Base-by-base conservation (phyloP, 2,329 filamentous ascomycete genomes). In the Trichocomaceae sp. region DNA sequence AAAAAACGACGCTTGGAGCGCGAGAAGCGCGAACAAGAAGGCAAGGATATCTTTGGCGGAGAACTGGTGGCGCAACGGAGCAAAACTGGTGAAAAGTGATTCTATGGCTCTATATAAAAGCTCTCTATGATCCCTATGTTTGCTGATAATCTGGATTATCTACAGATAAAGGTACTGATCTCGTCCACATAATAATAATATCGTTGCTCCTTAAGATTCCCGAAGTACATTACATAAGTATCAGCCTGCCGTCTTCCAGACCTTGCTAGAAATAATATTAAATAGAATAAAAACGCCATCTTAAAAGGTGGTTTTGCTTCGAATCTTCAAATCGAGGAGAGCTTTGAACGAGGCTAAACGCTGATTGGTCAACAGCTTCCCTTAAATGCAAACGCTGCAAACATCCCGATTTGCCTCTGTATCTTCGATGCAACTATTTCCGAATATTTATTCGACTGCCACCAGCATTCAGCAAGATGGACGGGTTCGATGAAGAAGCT, bases 401-500 rank as follows among this genome's bases (percentile, higher is more conserved):
- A 57, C 46, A 49, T 17, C 45, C 29, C 22, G 19, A 29, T 44
- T 31, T 48, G 10, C 20, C n/a, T 26, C n/a, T 7, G 12, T 20
- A 41, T 42, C 39, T 20, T 15, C n/a, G n/a, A n/a, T n/a, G 10
- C 45, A 29, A n/a, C 17, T 20, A 5, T 20, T 47, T 29, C 45
- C 22, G 23, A 47, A 26, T 8, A 42, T 42, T 42, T 42, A 4
- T 42, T 42, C 39, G 39, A 42, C 1, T 10, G 39, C 8, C 8
- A 42, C 39, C 17, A 42, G 19, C 39, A 42, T 8, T 41, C 39
- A 39, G 4, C 52, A 64, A 46, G 57, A 74, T 74, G 72, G 72
- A 74, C 44, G 70, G 62, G 2, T 74, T 74, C 55, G 64, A 82
- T 52, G 73, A 77, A 57, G 73, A 76, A 53, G 67, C 66, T 12